Conservation (phyloP, 177 flowering plant genomes). For the Vitis hybrid region DNA sequence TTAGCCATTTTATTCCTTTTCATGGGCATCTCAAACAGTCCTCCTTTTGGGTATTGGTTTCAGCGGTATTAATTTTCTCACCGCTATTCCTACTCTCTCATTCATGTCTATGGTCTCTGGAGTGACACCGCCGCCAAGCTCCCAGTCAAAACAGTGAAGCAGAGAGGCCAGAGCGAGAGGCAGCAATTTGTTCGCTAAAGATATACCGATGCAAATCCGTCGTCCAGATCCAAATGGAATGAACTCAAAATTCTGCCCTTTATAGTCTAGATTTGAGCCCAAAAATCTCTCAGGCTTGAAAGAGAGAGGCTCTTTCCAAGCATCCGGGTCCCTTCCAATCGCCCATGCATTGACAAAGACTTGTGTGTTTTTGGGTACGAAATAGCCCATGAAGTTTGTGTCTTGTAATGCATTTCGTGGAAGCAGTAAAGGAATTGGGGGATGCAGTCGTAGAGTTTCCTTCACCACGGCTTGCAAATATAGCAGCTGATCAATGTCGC, state of each 20-base stretch:
- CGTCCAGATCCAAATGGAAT: conserved; percentile 51
- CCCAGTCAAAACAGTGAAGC: conserved; percentile 46
- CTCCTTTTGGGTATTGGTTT: conserved; percentile 31
- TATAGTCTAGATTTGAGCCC: conserved; percentile 25
- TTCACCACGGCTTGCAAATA: conserved; percentile 32
- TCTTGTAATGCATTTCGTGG: conserved; percentile 28
- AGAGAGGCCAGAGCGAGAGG: conserved; percentile 29
- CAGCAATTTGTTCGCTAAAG: conserved; percentile 28
- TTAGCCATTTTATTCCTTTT: too few species aligned
- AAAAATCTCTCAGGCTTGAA: background rate
- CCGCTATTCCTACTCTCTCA: conserved; percentile 31
- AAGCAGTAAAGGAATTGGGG: conserved; percentile 32
- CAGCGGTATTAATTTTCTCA: conserved; percentile 26
- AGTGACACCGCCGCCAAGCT: conserved; percentile 16
- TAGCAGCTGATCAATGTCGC: conserved; percentile 23
- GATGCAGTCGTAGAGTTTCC: conserved; percentile 18
- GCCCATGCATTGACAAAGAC: conserved; percentile 28
- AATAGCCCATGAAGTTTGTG: conserved; percentile 34
- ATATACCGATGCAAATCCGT: conserved; percentile 39
- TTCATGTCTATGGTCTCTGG: conserved; percentile 29
- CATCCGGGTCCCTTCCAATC: conserved; percentile 32
- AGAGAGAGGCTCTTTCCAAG: conserved; percentile 13
- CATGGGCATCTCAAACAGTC: too few species aligned
- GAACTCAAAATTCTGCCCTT: conserved; percentile 34
- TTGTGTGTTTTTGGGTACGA: conserved; percentile 23